These are phyloP conservation scores for Hygrophoropsis aurantiaca DNA, from an alignment of 768 basidiomycete species.

Conservation along the genomic window DNA sequence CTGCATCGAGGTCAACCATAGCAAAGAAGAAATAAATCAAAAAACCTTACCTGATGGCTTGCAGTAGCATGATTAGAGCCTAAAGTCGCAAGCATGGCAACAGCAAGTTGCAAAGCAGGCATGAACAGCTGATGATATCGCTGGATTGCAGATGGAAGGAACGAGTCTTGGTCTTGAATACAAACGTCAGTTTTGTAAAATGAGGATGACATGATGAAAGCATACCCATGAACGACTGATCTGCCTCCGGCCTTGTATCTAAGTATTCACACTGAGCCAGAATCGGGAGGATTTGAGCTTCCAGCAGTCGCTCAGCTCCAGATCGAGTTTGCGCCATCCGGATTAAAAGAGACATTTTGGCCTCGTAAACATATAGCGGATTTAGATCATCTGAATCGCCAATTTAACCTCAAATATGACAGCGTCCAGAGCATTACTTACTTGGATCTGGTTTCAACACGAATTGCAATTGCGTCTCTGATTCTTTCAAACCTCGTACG, in stretches of 20 bases:
- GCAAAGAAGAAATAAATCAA: neutral
- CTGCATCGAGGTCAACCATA: conserved; percentile 35
- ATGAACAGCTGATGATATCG: conserved; percentile 91
- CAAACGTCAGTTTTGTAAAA: neutral
- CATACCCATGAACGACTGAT: conserved; percentile 80
- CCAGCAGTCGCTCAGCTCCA: conserved; percentile 84
- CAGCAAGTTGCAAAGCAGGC: conserved; percentile 81
- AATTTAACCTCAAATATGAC: conserved; percentile 4
- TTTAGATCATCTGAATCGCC: conserved; percentile 74
- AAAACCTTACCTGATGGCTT: conserved; percentile 59
- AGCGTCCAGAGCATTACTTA: conserved; percentile 34
- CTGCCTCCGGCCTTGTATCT: conserved; percentile 79
- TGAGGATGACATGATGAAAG: conserved; percentile 6
- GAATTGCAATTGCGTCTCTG: conserved; percentile 68
- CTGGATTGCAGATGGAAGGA: conserved; percentile 82
- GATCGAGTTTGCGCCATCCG: conserved; percentile 79
- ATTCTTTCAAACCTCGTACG: conserved; percentile 80
- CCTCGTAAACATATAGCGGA: conserved; percentile 90
- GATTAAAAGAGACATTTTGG: conserved; percentile 88
- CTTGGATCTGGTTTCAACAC: conserved; percentile 90
- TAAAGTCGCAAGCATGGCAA: conserved; percentile 75
- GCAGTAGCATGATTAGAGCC: conserved; percentile 68
- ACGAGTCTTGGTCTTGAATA: conserved; percentile 71
- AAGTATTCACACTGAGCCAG: conserved; percentile 86
- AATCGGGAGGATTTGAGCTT: conserved; percentile 69